These are phyloP conservation scores for Teratosphaeria destructans DNA, from an alignment of 2,329 filamentous ascomycete genomes.

Conservation along the genomic window DNA sequence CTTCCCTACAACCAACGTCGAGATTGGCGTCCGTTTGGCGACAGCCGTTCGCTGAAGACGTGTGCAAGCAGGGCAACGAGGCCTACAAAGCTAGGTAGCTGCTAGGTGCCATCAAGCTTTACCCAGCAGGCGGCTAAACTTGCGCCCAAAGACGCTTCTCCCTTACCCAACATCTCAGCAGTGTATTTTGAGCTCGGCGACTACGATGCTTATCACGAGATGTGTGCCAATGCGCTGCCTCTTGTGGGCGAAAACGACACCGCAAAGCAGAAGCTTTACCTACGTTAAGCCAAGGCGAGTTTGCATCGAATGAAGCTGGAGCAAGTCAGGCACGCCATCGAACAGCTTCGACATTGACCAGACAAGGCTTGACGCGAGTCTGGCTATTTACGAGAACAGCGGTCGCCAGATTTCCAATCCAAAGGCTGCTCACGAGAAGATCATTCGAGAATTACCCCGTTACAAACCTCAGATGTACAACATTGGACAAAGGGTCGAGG, in stretches of 20 bases:
- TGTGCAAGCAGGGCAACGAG: constrained; percentile 7
- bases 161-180: constrained; percentile 10
- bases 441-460: not conserved
- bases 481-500: not conserved
- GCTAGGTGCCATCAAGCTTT: constrained; percentile 8
- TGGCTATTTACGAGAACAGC: not conserved
- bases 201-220: constrained; percentile 3
- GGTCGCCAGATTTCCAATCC: not conserved
- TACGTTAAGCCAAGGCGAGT: constrained; percentile 4
- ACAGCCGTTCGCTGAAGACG: not conserved
- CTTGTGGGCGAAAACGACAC: constrained; percentile 4
- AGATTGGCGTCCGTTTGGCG: too few relatives aligned
- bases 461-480: not conserved
- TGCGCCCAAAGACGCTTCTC: constrained; percentile 5
- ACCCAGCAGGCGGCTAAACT: constrained; percentile 6
- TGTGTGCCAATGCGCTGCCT: constrained; percentile 4
- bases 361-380: not conserved
- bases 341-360: not conserved
- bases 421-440: not conserved
- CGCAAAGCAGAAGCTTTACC: constrained; percentile 6
- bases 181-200: constrained; percentile 10
- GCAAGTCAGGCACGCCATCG: not conserved
- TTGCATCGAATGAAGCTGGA: not conserved
- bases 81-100: constrained; percentile 9
- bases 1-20: too few relatives aligned